Evolutionary conservation across 164 flowering plant species (phyloP), one percentile per base, ranked within the genome.

Genomic region (Berberis vulgaris): DNA sequence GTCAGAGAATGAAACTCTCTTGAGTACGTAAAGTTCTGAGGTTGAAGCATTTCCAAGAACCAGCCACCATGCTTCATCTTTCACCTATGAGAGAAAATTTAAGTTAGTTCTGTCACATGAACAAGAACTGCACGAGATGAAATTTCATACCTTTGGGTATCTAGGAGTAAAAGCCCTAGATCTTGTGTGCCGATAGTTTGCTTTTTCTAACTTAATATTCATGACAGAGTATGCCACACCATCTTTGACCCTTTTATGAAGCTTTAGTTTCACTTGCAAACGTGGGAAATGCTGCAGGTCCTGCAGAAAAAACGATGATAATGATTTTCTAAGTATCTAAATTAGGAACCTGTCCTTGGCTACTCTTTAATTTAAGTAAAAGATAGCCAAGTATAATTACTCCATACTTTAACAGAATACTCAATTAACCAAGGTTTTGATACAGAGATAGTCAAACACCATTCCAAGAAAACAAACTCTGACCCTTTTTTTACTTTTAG

Each of bases 41-140:
- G 90, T 83, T 7, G 76, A 64, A 45, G 81, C 74, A 67, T 90
- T 90, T 46, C 95, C 90, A 60, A 94, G 88, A 62, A 90, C 77
- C 78, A 94, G 69, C 98, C 98, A 90, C 97, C 97, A 94, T 49
- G 92, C 97, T 79, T 93, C 98, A 49, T 87, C 87, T 86, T 93
- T 93, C 43, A 87, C 70, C 98, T 92, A 83, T 56, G 39, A 10
- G 44, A 38, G 71, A 60, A 11, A 46, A 40, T 44, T 2, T 59
- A 64, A 43, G n/a, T 76, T 53, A 63, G 57, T 56, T 52, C 43
- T 56, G 43, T 43, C 65, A 5, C 41, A 41, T 52, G 54, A 52
- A 11, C n/a, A 3, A 10, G 11, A 39, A 50, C 43, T 39, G 54
- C 11, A 59, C 54, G 52, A 50, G 1, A 2, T 58, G 5, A 38